Percentiles rank a stretch among this genome's conserved stretches.
Conservation (phyloP, 441 rosid genomes). For the Erysimum cheiri region DNA sequence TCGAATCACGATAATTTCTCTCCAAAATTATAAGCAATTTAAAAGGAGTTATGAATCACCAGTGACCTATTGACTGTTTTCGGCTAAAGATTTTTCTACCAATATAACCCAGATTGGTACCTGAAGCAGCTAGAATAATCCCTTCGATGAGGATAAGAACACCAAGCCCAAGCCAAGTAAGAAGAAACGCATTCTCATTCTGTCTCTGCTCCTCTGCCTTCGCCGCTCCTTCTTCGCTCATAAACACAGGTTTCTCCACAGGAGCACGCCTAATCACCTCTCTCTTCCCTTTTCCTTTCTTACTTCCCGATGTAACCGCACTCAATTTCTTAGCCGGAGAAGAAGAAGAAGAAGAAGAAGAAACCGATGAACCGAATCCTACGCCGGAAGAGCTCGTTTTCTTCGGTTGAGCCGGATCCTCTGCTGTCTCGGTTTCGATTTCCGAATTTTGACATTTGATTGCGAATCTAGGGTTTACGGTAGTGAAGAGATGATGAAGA, state of each 20-base stretch:
- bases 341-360: slow-evolving; percentile 26
- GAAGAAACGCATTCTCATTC: slow-evolving; percentile 88
- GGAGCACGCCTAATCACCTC: slow-evolving; percentile 71
- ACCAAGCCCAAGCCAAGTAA: slow-evolving; percentile 89
- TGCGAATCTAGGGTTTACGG: slow-evolving; percentile 45
- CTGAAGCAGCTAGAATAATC: slow-evolving; percentile 76
- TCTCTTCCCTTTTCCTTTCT: slow-evolving; percentile 54
- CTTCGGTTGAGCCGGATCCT: slow-evolving; percentile 48
- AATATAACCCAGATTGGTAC: slow-evolving; percentile 42
- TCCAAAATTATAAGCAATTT: neutral
- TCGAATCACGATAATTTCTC: neutral
- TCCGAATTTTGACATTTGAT: slow-evolving; percentile 51
- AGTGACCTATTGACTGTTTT: neutral
- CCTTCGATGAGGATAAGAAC: slow-evolving; percentile 75
- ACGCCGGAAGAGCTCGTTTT: slow-evolving; percentile 55
- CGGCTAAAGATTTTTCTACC: neutral
- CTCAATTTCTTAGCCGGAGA: slow-evolving; percentile 44
- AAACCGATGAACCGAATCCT: slow-evolving; percentile 68
- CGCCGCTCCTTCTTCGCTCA: slow-evolving; percentile 60
- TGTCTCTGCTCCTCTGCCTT: slow-evolving; percentile 62
- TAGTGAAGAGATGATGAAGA: slow-evolving; percentile 38
- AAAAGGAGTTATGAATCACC: neutral
- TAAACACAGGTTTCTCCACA: slow-evolving; percentile 64
- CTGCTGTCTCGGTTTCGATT: slow-evolving; percentile 47
- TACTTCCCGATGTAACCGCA: slow-evolving; percentile 20